Conservation (phyloP, 768 basidiomycete species). For the Serendipita vermifera region DNA sequence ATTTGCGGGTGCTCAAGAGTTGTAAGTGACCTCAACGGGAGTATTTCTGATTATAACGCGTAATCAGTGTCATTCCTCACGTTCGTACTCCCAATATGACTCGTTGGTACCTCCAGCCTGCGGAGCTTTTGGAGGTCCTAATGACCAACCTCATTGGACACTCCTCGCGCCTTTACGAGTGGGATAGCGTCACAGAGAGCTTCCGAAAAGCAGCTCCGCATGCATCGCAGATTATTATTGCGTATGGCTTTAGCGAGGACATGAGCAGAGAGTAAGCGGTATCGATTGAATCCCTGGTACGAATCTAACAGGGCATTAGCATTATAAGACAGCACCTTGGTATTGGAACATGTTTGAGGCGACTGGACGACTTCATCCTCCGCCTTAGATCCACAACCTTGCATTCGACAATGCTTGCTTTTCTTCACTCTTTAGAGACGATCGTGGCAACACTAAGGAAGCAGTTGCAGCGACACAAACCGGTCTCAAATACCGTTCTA, state of each 20-base stretch:
- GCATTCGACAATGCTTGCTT: conserved; percentile 49
- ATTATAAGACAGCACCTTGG: conserved; percentile 47
- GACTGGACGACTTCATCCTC: conserved; percentile 40
- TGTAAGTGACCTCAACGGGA: conserved; percentile 31
- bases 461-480: conserved; percentile 23
- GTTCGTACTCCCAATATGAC: conserved; percentile 28
- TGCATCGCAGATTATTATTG: conserved; percentile 32
- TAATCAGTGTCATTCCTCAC: conserved; percentile 36
- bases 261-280: conserved; percentile 42
- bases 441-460: conserved; percentile 40
- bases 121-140: conserved; percentile 40
- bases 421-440: conserved; percentile 50
- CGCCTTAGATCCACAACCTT: conserved; percentile 27
- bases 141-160: conserved; percentile 48
- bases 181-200: conserved; percentile 42
- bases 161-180: conserved; percentile 52
- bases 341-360: conserved; percentile 54
- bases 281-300: neutral
- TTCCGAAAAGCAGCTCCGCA: conserved; percentile 39
- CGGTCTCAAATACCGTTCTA: neutral
- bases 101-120: conserved; percentile 33
- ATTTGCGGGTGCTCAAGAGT: conserved; percentile 44
- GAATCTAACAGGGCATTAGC: conserved; percentile 26
- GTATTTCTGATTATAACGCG: conserved; percentile 8
- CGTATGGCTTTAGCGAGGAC: conserved; percentile 42